Evolutionary conservation across 257 asterid species (phyloP).

Genomic region (Ballota nigra): DNA sequence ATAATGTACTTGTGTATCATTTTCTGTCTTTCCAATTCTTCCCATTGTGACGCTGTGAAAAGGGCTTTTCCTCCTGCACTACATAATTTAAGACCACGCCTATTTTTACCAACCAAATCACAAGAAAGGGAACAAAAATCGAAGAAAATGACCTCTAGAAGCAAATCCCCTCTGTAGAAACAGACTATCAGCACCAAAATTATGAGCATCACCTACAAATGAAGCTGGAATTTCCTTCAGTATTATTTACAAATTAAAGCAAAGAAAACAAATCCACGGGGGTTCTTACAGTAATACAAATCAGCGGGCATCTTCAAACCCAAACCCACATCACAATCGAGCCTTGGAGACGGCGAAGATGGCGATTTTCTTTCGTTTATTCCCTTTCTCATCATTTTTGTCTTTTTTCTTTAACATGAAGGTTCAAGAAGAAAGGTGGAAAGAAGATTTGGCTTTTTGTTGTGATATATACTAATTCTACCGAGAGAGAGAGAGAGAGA

Average conservation of each 20-base stretch:
- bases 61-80: conserved; percentile 32
- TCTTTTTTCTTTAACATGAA: background rate
- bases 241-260: background rate
- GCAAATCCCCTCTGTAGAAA: conserved; percentile 19
- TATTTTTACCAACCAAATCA: background rate
- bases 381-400: conserved; percentile 27
- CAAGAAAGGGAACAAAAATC: too few species aligned
- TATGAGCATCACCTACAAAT: conserved; percentile 20
- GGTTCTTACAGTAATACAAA: conserved; percentile 13
- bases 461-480: background rate
- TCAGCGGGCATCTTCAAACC: conserved; percentile 50
- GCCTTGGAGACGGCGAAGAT: conserved; percentile 11
- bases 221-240: background rate
- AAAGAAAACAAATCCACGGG: background rate
- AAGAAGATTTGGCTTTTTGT: background rate
- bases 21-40: conserved; percentile 69
- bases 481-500: background rate
- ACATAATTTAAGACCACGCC: background rate
- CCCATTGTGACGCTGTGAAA: conserved; percentile 61
- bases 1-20: conserved; percentile 50
- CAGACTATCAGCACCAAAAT: conserved; percentile 17
- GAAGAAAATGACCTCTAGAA: conserved; percentile 21
- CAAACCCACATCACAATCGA: conserved; percentile 39
- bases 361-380: conserved; percentile 21
- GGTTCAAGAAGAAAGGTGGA: background rate